Conservation (phyloP, 192 early-diverging fungal genomes). For the Pilaira anomala region DNA sequence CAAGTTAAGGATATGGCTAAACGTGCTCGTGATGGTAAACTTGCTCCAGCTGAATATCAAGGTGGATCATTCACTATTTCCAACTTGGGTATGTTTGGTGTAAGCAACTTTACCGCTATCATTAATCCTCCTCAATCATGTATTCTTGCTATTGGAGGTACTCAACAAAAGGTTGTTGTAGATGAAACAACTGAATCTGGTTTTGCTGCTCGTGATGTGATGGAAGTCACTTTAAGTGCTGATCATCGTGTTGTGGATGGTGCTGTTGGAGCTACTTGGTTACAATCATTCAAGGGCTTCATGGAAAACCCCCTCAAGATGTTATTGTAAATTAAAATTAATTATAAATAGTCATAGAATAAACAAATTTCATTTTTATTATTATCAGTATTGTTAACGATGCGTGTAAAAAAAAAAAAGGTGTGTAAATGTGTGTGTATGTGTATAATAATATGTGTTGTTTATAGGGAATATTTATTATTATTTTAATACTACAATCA, state of each 20-base stretch:
- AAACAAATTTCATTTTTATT: too few relatives aligned
- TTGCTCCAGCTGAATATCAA: constrained; percentile 95
- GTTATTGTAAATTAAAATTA: constrained; percentile 68
- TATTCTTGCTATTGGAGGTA: constrained; percentile 88
- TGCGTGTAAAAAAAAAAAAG: background rate
- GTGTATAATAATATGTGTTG: background rate
- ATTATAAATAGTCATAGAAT: background rate
- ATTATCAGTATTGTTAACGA: too few relatives aligned
- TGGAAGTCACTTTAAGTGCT: constrained; percentile 81
- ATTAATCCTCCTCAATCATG: constrained; percentile 94
- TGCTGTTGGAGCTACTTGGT: constrained; percentile 87
- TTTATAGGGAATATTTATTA: background rate
- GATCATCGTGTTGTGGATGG: constrained; percentile 98
- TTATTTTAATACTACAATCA: too few relatives aligned
- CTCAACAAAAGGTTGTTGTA: constrained; percentile 71
- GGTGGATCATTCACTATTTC: constrained; percentile 95
- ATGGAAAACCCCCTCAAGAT: constrained; percentile 94
- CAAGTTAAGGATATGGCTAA: constrained; percentile 81
- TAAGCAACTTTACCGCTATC: constrained; percentile 94
- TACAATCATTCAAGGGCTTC: constrained; percentile 83
- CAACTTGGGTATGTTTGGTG: constrained; percentile 97
- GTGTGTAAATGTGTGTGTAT: background rate
- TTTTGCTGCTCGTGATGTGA: constrained; percentile 72
- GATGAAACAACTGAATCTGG: constrained; percentile 59
- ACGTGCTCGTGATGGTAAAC: constrained; percentile 83